Base-by-base conservation (phyloP, 2,329 filamentous ascomycete species). In the Botrytis hyacinthi region DNA sequence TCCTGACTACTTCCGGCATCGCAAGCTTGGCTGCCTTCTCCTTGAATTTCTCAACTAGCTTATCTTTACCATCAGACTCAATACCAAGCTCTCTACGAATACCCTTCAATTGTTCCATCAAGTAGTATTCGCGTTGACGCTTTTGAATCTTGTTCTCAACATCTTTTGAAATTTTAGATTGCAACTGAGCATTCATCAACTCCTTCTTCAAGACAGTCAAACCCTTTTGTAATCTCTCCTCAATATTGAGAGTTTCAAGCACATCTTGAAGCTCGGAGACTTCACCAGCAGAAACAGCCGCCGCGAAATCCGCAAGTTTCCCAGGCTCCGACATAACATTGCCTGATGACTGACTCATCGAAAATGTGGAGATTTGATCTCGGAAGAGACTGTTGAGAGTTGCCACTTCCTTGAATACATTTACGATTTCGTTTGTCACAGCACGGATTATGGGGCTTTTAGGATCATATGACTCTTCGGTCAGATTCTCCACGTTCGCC, bases 61-160 rank as follows among this genome's bases (percentile, higher is more conserved):
- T 98, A 80, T 99, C 96, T 84, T 98, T 99, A 76, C 97, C 96
- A 80, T 99, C 96, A 9, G 94, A 97, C 82, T 99, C 97, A 71
- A 99, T 93, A 35, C 97, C 96, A 67, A 99, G 89, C 83, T 99
- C 96, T 74, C 96, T 89, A 74, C 94, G 92, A 80, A 99, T 99
- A 40, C 95, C 96, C 86, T 98, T 98, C 95, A 99, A 97, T 82
- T 99, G 97, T 83, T 99, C 96, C 94, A 97, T 97, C 65, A 99
- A 86, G 93, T 94, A 98, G 84, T 98, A 99, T 81, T 99, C 96
- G 70, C 96, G 91, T 82, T 99, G 96, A 44, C 95, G 91, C 84
- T 99, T 98, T 79, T 95, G 95, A 71, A 99, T 98, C 84, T 97
- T 98, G 80, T 90, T 94, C 82, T 98, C 96, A 29, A 99, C 97